Evolutionary conservation across 139 green algal species (phyloP).

Genomic region (Closterium sp.): DNA sequence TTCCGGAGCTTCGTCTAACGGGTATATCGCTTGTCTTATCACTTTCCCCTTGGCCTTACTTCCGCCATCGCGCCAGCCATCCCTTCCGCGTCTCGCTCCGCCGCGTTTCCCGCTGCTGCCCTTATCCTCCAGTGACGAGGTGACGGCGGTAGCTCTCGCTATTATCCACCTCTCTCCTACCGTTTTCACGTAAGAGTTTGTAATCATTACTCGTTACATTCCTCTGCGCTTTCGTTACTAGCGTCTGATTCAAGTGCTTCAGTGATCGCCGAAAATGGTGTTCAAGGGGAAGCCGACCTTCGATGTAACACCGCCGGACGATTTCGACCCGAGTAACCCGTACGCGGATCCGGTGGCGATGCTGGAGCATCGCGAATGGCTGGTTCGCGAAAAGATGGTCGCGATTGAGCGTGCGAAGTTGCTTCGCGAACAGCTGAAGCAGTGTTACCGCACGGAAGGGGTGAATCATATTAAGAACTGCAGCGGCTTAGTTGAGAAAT

Average conservation of each 20-base stretch:
- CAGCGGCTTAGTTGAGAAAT: conserved; percentile 43
- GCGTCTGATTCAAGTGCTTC: too few species aligned
- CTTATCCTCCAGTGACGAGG: too few species aligned
- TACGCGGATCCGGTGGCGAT: conserved; percentile 46
- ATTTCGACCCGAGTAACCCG: conserved; percentile 31
- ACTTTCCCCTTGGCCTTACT: too few species aligned
- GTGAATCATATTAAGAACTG: conserved; percentile 57
- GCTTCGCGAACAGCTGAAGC: conserved; percentile 43
- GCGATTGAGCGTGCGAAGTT: conserved; percentile 50
- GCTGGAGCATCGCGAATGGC: conserved; percentile 51
- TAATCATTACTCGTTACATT: too few species aligned
- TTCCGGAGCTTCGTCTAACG: too few species aligned
- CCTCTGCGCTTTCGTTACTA: too few species aligned
- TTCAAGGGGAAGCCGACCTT: conserved; percentile 38
- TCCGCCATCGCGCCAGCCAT: not conserved
- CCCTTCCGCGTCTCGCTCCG: not conserved
- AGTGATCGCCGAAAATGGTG: conserved; percentile 28
- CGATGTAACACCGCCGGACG: conserved; percentile 40
- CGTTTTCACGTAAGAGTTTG: too few species aligned
- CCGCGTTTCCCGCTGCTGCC: not conserved
- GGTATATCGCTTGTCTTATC: too few species aligned
- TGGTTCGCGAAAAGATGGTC: conserved; percentile 52
- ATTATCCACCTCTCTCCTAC: too few species aligned
- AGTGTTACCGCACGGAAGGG: conserved; percentile 50
- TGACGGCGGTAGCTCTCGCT: too few species aligned